Conservation (phyloP, 768 basidiomycete species). For the Pilatotrama ljubarskyi region DNA sequence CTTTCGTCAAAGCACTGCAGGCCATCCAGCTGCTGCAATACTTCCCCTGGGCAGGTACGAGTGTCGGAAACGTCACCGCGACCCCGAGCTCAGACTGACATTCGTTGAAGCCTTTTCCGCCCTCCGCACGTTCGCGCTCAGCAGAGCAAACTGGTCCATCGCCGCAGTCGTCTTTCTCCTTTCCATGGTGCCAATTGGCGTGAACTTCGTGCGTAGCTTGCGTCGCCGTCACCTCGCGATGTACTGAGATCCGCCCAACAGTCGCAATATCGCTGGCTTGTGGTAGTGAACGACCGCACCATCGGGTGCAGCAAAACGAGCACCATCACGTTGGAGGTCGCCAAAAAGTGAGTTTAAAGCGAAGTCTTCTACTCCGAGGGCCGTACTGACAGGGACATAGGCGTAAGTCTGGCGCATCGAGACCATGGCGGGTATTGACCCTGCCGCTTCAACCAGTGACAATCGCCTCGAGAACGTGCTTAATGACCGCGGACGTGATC, state of each 20-base stretch:
- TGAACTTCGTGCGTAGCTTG: slow-evolving; percentile 2
- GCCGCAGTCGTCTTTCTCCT: slow-evolving; percentile 1
- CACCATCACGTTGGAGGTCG: not conserved
- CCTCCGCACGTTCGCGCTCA: slow-evolving; percentile 7
- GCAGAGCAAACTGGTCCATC: not conserved
- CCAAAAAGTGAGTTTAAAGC: not conserved
- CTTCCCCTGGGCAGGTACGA: slow-evolving; percentile 13
- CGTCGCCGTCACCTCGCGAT: not conserved
- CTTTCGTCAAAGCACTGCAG: not conserved
- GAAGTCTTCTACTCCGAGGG: not conserved
- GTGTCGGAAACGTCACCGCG: not conserved
- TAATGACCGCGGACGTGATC: slow-evolving; percentile 7
- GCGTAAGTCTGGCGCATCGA: not conserved
- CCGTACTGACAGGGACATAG: not conserved
- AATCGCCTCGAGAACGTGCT: slow-evolving; percentile 5
- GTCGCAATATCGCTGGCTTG: slow-evolving; percentile 9
- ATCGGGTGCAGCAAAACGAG: not conserved
- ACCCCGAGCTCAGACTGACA: not conserved
- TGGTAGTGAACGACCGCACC: not conserved
- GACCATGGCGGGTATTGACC: no score
- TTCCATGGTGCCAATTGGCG: slow-evolving; percentile 1
- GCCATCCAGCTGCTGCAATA: slow-evolving; percentile 4
- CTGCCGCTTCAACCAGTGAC: not conserved
- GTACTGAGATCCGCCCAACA: not conserved
- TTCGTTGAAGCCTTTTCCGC: not conserved